phyloP scores from a whole-genome alignment of 2,329 filamentous ascomycete genomes.

The Fusarium nodosum region DNA sequence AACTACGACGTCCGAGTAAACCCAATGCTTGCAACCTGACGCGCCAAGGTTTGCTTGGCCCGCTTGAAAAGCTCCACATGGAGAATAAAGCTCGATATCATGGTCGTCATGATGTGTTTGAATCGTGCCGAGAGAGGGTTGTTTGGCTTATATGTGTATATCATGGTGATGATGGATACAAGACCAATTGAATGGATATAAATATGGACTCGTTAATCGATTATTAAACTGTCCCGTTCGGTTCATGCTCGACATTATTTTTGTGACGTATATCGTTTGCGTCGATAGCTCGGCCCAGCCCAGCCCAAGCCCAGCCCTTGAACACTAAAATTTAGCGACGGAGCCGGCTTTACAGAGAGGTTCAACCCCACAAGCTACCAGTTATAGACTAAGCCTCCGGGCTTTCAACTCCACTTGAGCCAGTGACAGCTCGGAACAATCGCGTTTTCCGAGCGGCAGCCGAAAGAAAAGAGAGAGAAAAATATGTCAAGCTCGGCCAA shows the following conservation, averaged over 20 bases:
- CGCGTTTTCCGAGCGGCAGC: slow-evolving; percentile 46
- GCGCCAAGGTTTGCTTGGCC: slow-evolving; percentile 27
- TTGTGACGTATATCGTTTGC: slow-evolving; percentile 43
- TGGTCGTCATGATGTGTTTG: slow-evolving; percentile 32
- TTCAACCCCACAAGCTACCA: slow-evolving; percentile 31
- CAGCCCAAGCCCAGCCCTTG: not conserved
- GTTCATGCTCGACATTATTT: slow-evolving; percentile 2
- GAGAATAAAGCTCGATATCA: slow-evolving; percentile 21
- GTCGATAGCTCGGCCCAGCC: no score
- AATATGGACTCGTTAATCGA: not conserved
- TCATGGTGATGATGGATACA: fast-evolving
- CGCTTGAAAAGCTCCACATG: slow-evolving; percentile 28
- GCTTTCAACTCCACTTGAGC: slow-evolving; percentile 12
- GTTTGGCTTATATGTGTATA: fast-evolving
- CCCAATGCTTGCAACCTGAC: slow-evolving; percentile 24
- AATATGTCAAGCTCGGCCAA: slow-evolving; percentile 43
- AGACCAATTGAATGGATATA: not conserved
- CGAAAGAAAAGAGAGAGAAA: slow-evolving; percentile 32
- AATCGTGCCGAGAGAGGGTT: not conserved
- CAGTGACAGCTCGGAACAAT: slow-evolving; percentile 46
- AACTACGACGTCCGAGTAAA: slow-evolving; percentile 31
- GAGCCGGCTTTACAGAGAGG: slow-evolving; percentile 16
- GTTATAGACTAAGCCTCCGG: slow-evolving; percentile 13
- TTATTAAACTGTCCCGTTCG: not conserved
- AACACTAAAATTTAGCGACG: slow-evolving; percentile 26